Evolutionary conservation across 495 filamentous ascomycete species (phyloP).

Genomic region (Stereocaulon alpinum): DNA sequence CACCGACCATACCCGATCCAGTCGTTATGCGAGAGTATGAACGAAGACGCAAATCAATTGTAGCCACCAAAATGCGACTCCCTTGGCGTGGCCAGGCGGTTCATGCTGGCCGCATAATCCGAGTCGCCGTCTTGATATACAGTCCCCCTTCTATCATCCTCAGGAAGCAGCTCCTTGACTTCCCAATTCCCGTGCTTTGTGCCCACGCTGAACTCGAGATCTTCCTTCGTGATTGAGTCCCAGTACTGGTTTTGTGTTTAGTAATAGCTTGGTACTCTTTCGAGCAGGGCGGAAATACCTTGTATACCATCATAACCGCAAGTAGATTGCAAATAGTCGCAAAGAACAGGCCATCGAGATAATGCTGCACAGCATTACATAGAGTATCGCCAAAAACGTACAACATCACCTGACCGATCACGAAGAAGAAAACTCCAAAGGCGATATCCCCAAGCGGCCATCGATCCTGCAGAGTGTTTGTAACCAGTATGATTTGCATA

Average conservation of each 20-base stretch:
- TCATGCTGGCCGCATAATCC: conserved; percentile 51
- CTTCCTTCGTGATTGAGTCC: conserved; percentile 98
- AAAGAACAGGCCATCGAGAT: conserved; percentile 91
- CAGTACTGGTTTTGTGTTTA: conserved; percentile 59
- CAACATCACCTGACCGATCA: conserved; percentile 83
- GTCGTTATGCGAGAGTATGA: not conserved
- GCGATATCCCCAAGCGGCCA: conserved; percentile 91
- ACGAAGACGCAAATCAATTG: not conserved
- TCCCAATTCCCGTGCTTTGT: conserved; percentile 96
- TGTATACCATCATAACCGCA: conserved; percentile 99
- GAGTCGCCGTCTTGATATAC: conserved; percentile 59
- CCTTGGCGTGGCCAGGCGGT: conserved; percentile 36
- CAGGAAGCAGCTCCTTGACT: conserved; percentile 86
- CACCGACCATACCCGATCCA: not conserved
- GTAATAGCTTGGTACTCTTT: conserved; percentile 9
- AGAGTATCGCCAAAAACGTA: conserved; percentile 83
- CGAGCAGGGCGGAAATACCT: conserved; percentile 44
- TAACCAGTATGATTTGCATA: conserved; percentile 79
- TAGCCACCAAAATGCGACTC: conserved; percentile 26
- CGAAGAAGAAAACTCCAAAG: conserved; percentile 89
- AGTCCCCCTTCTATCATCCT: conserved; percentile 73
- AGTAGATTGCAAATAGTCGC: conserved; percentile 88
- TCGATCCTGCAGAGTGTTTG: conserved; percentile 83
- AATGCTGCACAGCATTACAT: conserved; percentile 80
- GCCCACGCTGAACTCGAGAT: conserved; percentile 95